Evolutionary conservation across 2,329 filamentous ascomycete species (phyloP).

Genomic region (Alternaria gansuensis): DNA sequence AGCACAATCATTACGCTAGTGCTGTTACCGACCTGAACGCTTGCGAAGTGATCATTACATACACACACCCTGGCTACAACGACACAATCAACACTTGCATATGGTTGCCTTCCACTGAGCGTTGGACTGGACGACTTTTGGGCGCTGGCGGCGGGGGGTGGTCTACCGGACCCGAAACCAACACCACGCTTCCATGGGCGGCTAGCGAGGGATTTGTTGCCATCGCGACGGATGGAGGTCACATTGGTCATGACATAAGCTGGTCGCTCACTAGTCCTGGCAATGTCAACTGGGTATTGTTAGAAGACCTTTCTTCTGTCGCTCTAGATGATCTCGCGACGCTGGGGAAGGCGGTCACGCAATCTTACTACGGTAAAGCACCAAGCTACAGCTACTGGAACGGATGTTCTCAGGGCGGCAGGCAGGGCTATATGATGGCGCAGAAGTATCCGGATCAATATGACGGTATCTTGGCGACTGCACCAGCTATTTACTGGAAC

Average conservation of each 20-base stretch:
- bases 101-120: conserved; percentile 29
- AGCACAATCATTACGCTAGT: conserved; percentile 22
- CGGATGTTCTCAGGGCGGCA: conserved; percentile 32
- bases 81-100: conserved; percentile 32
- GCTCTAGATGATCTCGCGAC: conserved; percentile 43
- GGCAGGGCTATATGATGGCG: conserved; percentile 45
- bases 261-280: conserved; percentile 27
- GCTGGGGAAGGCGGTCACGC: conserved; percentile 40
- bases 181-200: conserved; percentile 24
- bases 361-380: conserved; percentile 41
- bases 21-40: conserved; percentile 27
- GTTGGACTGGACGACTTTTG: conserved; percentile 37
- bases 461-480: conserved; percentile 45
- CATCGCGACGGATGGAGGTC: conserved; percentile 35
- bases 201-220: conserved; percentile 36
- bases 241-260: conserved; percentile 13
- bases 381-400: conserved; percentile 47
- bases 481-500: conserved; percentile 37
- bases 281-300: conserved; percentile 31
- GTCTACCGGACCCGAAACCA: conserved; percentile 25
- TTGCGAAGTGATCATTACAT: conserved; percentile 51
- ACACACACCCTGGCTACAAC: conserved; percentile 34
- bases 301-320: conserved; percentile 47
- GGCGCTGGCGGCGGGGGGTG: conserved; percentile 37
- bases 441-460: conserved; percentile 42